These are phyloP conservation scores for Amanita pseudoporphyria DNA, from an alignment of 768 basidiomycete species.

Conservation along the genomic window DNA sequence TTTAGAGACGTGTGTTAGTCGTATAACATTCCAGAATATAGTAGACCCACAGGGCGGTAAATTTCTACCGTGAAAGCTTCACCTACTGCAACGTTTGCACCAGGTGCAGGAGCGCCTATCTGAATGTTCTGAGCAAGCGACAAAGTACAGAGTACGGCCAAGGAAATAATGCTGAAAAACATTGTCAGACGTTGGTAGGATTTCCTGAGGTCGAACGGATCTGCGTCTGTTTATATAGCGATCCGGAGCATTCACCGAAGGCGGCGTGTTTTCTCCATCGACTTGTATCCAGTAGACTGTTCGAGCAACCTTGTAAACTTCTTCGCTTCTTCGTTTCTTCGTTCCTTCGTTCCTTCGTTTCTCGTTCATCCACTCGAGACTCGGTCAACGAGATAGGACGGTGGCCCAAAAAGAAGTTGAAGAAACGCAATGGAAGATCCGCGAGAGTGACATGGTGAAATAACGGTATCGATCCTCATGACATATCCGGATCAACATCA, in stretches of 20 bases:
- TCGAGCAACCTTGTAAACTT: background rate
- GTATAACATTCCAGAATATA: background rate
- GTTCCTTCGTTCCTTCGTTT: too few species aligned
- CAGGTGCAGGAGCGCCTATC: constrained; percentile 24
- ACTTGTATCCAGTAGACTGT: too few species aligned
- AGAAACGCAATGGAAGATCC: too few species aligned
- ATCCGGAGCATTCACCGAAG: background rate
- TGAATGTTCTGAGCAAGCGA: constrained; percentile 24
- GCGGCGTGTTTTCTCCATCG: background rate
- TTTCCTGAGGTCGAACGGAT: background rate
- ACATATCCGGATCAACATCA: background rate
- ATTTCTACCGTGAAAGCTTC: constrained; percentile 26
- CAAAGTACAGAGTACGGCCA: constrained; percentile 14
- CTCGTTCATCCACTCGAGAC: too few species aligned
- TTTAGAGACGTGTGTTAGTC: constrained; percentile 10
- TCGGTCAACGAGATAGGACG: too few species aligned
- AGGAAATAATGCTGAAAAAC: background rate
- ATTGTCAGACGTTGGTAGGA: background rate
- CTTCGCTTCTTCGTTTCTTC: background rate
- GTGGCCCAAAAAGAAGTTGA: too few species aligned
- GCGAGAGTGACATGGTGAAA: too few species aligned
- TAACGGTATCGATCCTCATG: too few species aligned
- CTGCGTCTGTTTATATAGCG: background rate
- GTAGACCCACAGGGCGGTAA: constrained; percentile 26
- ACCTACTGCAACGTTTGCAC: constrained; percentile 20